These are phyloP conservation scores for Capronia americana DNA, from an alignment of 2,329 filamentous ascomycete species.

Conservation along the genomic window DNA sequence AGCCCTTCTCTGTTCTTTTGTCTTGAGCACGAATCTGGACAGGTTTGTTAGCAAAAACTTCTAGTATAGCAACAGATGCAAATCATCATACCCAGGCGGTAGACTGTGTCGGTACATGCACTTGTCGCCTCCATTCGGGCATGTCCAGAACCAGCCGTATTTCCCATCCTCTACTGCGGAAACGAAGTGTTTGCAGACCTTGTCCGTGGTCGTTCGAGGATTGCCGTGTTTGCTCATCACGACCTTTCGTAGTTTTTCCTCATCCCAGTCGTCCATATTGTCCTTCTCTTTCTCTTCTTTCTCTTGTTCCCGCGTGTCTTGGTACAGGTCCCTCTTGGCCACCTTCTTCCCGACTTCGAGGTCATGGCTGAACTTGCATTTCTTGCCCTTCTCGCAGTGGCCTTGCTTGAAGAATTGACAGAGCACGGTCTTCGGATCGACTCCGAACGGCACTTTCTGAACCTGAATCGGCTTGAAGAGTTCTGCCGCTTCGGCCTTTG, in stretches of 20 bases:
- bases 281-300: slow-evolving; percentile 77
- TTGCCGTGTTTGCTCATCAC: slow-evolving; percentile 97
- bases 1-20: slow-evolving; percentile 91
- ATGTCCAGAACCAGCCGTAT: slow-evolving; percentile 99
- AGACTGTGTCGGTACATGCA: slow-evolving; percentile 99
- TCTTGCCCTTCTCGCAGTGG: slow-evolving; percentile 93
- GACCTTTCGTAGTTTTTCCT: slow-evolving; percentile 89
- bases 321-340: slow-evolving; percentile 90
- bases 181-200: slow-evolving; percentile 99
- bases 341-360: slow-evolving; percentile 86
- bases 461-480: slow-evolving; percentile 90
- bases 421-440: slow-evolving; percentile 95
- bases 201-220: slow-evolving; percentile 91
- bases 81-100: slow-evolving; percentile 78
- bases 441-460: slow-evolving; percentile 98
- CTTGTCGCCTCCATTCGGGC: slow-evolving; percentile 94
- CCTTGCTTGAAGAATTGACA: slow-evolving; percentile 98
- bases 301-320: slow-evolving; percentile 77
- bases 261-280: slow-evolving; percentile 96
- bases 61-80: slow-evolving; percentile 17
- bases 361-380: slow-evolving; percentile 98
- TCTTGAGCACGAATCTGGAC: slow-evolving; percentile 89
- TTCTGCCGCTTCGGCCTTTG: slow-evolving; percentile 77
- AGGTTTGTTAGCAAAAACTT: slow-evolving; percentile 15
- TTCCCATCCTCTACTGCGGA: slow-evolving; percentile 97